These are phyloP conservation scores for Ceratocystis colombiana DNA, from an alignment of 2,329 filamentous ascomycete species.

Conservation along the genomic window DNA sequence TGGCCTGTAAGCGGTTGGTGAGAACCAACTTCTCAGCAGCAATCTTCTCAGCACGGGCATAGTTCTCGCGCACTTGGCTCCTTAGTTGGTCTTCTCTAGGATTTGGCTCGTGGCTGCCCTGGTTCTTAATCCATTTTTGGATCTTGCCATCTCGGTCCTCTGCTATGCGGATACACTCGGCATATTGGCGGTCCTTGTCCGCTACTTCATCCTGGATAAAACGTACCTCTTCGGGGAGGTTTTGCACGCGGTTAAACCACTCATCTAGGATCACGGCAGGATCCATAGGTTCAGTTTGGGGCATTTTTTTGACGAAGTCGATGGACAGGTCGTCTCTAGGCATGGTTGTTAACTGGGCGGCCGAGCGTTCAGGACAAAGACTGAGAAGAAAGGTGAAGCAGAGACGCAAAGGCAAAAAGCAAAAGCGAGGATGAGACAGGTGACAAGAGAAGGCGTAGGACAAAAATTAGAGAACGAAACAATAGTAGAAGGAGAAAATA, in stretches of 20 bases:
- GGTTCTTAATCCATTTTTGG: constrained; percentile 70
- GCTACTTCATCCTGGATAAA: constrained; percentile 76
- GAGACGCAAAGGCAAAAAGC: constrained; percentile 17
- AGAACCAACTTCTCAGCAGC: constrained; percentile 66
- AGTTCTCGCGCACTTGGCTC: constrained; percentile 57
- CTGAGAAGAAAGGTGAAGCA: constrained; percentile 7
- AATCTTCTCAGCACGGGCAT: constrained; percentile 56
- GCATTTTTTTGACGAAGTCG: constrained; percentile 59
- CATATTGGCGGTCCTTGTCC: constrained; percentile 65
- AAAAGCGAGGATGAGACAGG: constrained; percentile 20
- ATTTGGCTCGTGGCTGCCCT: constrained; percentile 63
- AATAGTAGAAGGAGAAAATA: neutral
- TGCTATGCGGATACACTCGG: constrained; percentile 58
- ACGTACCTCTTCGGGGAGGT: constrained; percentile 70
- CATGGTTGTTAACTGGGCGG: constrained; percentile 50
- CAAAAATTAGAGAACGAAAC: neutral
- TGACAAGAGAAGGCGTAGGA: constrained; percentile 9
- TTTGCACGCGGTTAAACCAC: constrained; percentile 64
- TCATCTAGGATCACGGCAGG: constrained; percentile 65
- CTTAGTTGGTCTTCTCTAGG: constrained; percentile 63
- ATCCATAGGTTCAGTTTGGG: constrained; percentile 51
- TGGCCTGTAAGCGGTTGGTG: constrained; percentile 51
- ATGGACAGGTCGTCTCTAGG: constrained; percentile 64
- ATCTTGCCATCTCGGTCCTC: constrained; percentile 62
- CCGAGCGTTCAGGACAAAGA: constrained; percentile 15